A percentile compares a stretch with the other conserved stretches of the same genome.
phyloP scores from a whole-genome alignment of 208 protist genomes.

The Naegleria lovaniensis region DNA sequence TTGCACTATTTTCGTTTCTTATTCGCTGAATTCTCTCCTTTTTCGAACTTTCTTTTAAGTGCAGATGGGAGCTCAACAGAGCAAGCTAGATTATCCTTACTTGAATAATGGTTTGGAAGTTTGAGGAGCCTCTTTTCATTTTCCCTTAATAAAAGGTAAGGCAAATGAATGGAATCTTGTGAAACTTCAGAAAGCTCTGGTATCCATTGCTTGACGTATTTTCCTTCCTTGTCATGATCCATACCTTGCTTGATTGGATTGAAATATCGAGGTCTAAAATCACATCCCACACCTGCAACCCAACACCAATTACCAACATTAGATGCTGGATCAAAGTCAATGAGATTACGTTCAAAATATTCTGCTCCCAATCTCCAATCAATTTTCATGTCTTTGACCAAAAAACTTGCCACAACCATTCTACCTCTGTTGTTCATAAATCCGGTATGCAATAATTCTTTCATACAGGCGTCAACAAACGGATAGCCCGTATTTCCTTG shows the following conservation, averaged over 20 bases:
- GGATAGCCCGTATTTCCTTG: constrained; percentile 73
- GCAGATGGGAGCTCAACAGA: neutral
- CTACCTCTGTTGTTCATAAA: constrained; percentile 68
- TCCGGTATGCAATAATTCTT: constrained; percentile 67
- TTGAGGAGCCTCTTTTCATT: neutral
- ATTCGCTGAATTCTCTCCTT: no score
- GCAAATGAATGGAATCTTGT: neutral
- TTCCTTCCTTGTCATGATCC: neutral
- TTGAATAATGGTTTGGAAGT: neutral
- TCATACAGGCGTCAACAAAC: constrained; percentile 80
- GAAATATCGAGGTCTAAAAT: neutral
- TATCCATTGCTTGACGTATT: constrained; percentile 23
- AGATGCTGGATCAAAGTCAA: constrained; percentile 71
- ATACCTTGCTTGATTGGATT: constrained; percentile 14
- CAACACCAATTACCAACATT: constrained; percentile 14
- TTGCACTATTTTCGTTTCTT: no score
- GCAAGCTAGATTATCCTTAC: neutral
- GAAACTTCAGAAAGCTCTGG: neutral
- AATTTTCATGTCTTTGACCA: constrained; percentile 71
- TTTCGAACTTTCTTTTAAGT: neutral
- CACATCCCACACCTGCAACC: neutral
- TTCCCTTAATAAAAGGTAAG: neutral
- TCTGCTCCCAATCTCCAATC: constrained; percentile 79
- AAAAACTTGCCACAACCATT: constrained; percentile 68
- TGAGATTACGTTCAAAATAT: constrained; percentile 68